Evolutionary conservation across 208 protist species (phyloP).

Genomic region (Wallacemonas collosoma): DNA sequence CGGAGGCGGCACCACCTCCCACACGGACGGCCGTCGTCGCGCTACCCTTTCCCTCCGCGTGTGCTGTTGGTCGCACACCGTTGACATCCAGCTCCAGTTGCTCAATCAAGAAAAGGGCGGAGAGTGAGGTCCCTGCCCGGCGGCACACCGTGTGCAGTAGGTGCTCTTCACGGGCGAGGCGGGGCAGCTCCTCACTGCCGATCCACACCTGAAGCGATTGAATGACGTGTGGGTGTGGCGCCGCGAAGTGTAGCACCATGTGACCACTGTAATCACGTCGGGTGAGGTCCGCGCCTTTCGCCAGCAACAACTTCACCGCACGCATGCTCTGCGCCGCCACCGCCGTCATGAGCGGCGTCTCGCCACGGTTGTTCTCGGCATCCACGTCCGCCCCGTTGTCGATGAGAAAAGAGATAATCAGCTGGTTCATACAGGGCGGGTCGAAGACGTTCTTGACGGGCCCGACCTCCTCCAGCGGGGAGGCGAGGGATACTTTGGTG

Average conservation of each 20-base stretch:
- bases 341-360: slow-evolving; percentile 84
- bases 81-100: slow-evolving; percentile 64
- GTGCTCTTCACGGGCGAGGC: slow-evolving; percentile 25
- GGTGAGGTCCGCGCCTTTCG: slow-evolving; percentile 50
- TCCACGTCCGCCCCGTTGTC: slow-evolving; percentile 81
- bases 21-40: not conserved
- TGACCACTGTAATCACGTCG: slow-evolving; percentile 40
- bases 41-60: not conserved
- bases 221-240: slow-evolving; percentile 50
- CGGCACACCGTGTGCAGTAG: slow-evolving; percentile 65
- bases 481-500: not conserved
- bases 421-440: slow-evolving; percentile 39
- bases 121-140: slow-evolving; percentile 33
- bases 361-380: slow-evolving; percentile 29
- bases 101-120: slow-evolving; percentile 71
- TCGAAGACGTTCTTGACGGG: slow-evolving; percentile 11
- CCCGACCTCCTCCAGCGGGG: not conserved
- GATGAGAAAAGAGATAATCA: slow-evolving; percentile 72
- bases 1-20: no score
- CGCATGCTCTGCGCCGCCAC: slow-evolving; percentile 46
- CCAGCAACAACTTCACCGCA: slow-evolving; percentile 50
- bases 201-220: slow-evolving; percentile 54
- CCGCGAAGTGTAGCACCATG: slow-evolving; percentile 59
- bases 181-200: slow-evolving; percentile 32
- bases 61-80: slow-evolving; percentile 23